These are phyloP conservation scores for Eutrema japonicum DNA, from an alignment of 345 rosid species.

Conservation along the genomic window DNA sequence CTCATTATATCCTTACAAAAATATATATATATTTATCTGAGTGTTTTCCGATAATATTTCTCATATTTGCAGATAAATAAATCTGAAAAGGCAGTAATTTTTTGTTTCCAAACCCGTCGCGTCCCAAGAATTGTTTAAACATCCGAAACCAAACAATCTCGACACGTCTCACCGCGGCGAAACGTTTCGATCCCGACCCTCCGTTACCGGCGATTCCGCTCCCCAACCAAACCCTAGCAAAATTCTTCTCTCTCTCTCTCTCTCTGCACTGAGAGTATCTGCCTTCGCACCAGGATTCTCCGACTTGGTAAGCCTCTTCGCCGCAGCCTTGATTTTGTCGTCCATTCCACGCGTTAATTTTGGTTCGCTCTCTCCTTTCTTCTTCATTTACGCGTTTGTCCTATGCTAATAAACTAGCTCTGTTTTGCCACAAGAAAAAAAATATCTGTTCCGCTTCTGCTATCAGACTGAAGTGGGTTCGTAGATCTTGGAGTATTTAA, in stretches of 20 bases:
- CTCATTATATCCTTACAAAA: too few species aligned
- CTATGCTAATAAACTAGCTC: not conserved
- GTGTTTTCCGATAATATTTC: too few species aligned
- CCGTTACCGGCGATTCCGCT: conserved; percentile 34
- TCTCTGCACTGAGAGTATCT: not conserved
- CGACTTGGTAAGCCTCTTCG: conserved; percentile 27
- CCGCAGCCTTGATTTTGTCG: not conserved
- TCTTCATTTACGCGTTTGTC: not conserved
- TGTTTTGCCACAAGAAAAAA: not conserved
- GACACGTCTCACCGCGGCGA: conserved; percentile 30
- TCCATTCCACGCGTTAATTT: not conserved
- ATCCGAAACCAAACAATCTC: conserved; percentile 38
- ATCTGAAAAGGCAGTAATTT: not conserved
- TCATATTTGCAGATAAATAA: not conserved
- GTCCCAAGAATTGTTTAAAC: conserved; percentile 10
- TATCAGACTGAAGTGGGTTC: conserved; percentile 22
- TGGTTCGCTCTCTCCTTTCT: not conserved
- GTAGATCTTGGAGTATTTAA: conserved; percentile 26
- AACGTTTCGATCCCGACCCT: conserved; percentile 37
- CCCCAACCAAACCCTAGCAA: conserved; percentile 25
- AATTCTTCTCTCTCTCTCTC: not conserved
- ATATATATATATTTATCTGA: too few species aligned
- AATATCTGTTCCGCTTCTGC: conserved; percentile 2
- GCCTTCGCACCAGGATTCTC: not conserved
- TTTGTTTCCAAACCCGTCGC: conserved; percentile 2